Evolutionary conservation across 2,329 filamentous ascomycete species (phyloP).

Genomic region (Stagonosporopsis cucurbitacearum): DNA sequence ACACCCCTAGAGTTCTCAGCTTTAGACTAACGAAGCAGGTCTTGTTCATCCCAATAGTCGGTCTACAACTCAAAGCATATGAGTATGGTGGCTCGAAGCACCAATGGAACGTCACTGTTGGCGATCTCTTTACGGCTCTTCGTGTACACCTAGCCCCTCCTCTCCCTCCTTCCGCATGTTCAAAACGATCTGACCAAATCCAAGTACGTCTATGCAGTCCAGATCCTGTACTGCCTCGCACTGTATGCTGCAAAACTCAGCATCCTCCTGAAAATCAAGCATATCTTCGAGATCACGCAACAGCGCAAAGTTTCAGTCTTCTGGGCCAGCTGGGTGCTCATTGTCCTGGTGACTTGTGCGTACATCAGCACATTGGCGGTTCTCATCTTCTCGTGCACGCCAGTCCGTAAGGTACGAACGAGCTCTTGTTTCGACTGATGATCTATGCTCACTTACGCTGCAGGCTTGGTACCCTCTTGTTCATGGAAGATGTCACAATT

Average conservation of each 20-base stretch:
- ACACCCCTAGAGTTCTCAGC: neutral
- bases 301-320: conserved; percentile 15
- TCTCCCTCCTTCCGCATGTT: too few species aligned
- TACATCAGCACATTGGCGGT: conserved; percentile 15
- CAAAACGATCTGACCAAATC: too few species aligned
- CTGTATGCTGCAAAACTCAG: conserved; percentile 25
- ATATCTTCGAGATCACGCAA: conserved; percentile 15
- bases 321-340: conserved; percentile 27
- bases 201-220: conserved; percentile 18
- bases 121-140: conserved; percentile 4
- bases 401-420: neutral
- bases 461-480: conserved; percentile 27
- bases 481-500: conserved; percentile 27
- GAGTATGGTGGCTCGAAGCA: conserved; percentile 16
- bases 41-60: conserved; percentile 8
- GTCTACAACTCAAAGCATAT: conserved; percentile 8
- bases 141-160: neutral
- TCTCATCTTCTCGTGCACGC: conserved; percentile 3
- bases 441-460: conserved; percentile 19
- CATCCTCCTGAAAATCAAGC: conserved; percentile 23
- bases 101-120: conserved; percentile 20
- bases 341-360: conserved; percentile 12
- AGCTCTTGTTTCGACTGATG: neutral
- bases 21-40: neutral
- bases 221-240: conserved; percentile 24